Percentiles rank a stretch among this genome's conserved stretches.
Evolutionary conservation across 106 monocot genomes (phyloP).

Genomic region (Dendrobium chrysotoxum): DNA sequence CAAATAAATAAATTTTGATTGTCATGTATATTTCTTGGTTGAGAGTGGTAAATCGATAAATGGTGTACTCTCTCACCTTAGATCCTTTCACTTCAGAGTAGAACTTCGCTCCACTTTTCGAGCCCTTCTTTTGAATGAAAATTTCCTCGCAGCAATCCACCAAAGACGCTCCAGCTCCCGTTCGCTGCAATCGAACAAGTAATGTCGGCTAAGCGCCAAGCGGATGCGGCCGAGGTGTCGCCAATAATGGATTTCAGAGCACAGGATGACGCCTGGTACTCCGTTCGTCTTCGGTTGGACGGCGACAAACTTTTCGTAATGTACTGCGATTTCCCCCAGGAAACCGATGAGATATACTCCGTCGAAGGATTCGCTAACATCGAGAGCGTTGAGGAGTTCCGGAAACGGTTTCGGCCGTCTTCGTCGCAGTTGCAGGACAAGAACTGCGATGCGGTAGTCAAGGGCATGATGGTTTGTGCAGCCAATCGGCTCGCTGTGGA

Average conservation of each 20-base stretch:
- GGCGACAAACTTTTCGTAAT: background rate
- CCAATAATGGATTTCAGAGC: background rate
- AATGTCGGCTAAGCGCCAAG: background rate
- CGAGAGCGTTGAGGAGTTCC: slow-evolving; percentile 8
- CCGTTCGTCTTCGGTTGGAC: background rate
- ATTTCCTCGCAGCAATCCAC: no score
- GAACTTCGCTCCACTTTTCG: no score
- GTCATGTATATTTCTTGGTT: no score
- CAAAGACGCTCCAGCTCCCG: background rate
- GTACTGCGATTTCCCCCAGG: slow-evolving; percentile 6
- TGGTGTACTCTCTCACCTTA: no score
- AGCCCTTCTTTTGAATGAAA: no score
- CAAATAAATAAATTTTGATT: no score
- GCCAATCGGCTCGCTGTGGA: background rate
- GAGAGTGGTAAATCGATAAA: no score
- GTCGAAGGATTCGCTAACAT: background rate
- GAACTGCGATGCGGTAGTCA: background rate
- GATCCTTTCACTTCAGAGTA: no score
- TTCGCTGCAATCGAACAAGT: background rate
- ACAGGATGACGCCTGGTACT: slow-evolving; percentile 11
- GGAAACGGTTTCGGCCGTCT: background rate
- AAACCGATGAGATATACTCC: background rate
- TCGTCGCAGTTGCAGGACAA: slow-evolving; percentile 11
- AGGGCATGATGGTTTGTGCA: background rate
- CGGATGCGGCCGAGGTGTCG: background rate